A percentile compares a stretch with the other conserved stretches of the same genome.
These are phyloP conservation scores for Kodamaea ohmeri DNA, from an alignment of 1,139 yeast species.

Conservation along the genomic window DNA sequence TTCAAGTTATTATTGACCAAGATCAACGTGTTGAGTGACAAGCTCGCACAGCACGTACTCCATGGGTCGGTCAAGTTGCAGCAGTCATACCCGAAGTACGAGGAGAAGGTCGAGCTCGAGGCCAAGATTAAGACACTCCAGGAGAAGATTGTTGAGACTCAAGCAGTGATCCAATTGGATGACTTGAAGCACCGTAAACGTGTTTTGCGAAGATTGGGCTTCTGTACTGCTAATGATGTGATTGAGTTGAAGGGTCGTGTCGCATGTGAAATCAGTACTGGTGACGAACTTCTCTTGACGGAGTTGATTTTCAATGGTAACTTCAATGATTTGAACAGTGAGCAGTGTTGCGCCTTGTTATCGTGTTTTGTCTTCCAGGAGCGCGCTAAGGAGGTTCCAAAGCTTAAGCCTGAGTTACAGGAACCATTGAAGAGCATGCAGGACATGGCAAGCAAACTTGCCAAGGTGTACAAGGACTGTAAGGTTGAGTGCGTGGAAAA, in stretches of 20 bases:
- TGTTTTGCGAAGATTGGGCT: conserved; percentile 78
- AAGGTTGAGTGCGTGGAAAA: conserved; percentile 86
- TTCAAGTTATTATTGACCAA: conserved; percentile 70
- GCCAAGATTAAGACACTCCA: conserved; percentile 59
- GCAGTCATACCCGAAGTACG: conserved; percentile 62
- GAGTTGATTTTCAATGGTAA: conserved; percentile 94
- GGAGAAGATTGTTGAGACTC: conserved; percentile 74
- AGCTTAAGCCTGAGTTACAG: conserved; percentile 80
- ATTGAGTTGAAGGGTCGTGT: conserved; percentile 93
- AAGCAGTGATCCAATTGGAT: conserved; percentile 89
- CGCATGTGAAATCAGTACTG: conserved; percentile 95
- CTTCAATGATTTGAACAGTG: conserved; percentile 81
- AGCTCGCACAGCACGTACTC: conserved; percentile 67
- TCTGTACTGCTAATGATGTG: conserved; percentile 78
- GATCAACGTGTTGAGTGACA: conserved; percentile 76
- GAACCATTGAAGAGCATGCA: conserved; percentile 86
- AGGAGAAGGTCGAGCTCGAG: conserved; percentile 60
- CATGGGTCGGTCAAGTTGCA: conserved; percentile 60
- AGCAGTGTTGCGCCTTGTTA: conserved; percentile 86
- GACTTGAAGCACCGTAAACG: conserved; percentile 90
- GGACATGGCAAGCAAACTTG: conserved; percentile 87
- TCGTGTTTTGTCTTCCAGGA: conserved; percentile 98
- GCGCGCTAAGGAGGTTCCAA: conserved; percentile 83
- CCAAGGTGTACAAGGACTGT: conserved; percentile 83
- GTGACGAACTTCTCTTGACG: conserved; percentile 85